phyloP scores from a whole-genome alignment of 164 flowering plant species.

The Chloranthus sessilifolius region DNA sequence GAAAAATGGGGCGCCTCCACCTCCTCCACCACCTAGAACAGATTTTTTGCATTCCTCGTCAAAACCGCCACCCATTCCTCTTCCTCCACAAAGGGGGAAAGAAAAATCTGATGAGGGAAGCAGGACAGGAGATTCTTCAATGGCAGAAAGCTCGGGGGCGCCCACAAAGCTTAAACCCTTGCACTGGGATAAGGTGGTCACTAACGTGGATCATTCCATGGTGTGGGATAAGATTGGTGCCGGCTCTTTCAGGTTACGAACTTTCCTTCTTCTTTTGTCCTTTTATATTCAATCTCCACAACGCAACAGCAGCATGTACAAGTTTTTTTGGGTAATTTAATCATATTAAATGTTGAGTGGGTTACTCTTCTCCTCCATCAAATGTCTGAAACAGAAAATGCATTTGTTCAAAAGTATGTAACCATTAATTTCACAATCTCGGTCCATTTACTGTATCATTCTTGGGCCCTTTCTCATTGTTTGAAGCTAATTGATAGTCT shows the following conservation, averaged over 20 bases:
- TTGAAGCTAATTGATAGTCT: too few species aligned
- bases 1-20: slow-evolving; percentile 26
- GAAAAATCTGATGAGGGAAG: slow-evolving; percentile 11
- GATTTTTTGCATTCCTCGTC: slow-evolving; percentile 14
- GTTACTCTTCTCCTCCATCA: too few species aligned
- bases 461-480: too few species aligned
- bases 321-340: too few species aligned
- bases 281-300: neutral
- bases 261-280: neutral
- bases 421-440: too few species aligned
- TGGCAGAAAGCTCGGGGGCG: slow-evolving; percentile 16
- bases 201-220: slow-evolving; percentile 69
- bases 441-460: too few species aligned
- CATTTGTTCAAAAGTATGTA: too few species aligned
- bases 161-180: slow-evolving; percentile 73
- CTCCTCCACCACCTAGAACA: slow-evolving; percentile 40
- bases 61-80: slow-evolving; percentile 33
- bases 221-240: slow-evolving; percentile 72
- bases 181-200: slow-evolving; percentile 85
- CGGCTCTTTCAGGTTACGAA: slow-evolving; percentile 78
- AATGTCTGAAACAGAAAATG: too few species aligned
- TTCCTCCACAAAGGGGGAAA: slow-evolving; percentile 20
- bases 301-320: too few species aligned
- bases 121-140: slow-evolving; percentile 15
- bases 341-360: too few species aligned